Evolutionary conservation across 2,329 filamentous ascomycete species (phyloP).

Genomic region (Pseudogymnoascus sp.): DNA sequence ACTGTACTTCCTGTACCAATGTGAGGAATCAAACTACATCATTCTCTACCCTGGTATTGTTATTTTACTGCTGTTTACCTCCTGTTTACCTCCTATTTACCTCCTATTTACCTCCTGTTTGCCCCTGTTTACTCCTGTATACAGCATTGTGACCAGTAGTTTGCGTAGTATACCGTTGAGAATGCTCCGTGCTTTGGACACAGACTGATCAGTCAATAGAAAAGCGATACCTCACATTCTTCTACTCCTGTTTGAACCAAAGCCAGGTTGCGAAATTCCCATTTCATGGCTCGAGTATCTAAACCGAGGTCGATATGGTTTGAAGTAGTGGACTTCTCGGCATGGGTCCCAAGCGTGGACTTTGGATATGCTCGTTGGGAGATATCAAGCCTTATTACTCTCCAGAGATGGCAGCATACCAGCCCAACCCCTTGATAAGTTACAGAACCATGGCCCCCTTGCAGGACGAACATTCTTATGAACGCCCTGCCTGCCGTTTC

Average conservation of each 20-base stretch:
- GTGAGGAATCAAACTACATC: not conserved
- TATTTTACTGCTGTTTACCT: not conserved
- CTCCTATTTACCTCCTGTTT: not conserved
- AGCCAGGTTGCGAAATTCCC: not conserved
- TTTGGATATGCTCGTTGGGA: not conserved
- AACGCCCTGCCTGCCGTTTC: not conserved
- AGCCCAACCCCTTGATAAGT: not conserved
- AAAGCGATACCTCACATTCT: not conserved
- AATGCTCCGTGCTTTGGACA: not conserved
- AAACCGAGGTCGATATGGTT: not conserved
- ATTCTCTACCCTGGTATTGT: not conserved
- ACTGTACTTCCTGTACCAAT: not conserved
- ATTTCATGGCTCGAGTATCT: not conserved
- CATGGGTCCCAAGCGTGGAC: not conserved
- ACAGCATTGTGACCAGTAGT: not conserved
- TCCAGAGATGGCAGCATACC: not conserved
- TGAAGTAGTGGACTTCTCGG: not conserved
- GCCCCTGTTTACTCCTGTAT: not conserved
- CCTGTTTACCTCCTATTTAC: not conserved
- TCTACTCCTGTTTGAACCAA: not conserved
- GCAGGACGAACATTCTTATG: not conserved
- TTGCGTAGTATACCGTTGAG: not conserved
- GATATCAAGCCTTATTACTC: not conserved
- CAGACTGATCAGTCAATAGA: not conserved
- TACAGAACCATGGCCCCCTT: conserved; percentile 1